Evolutionary conservation across 176 grass and related monocot species (phyloP).

Genomic region (Secale cereale): DNA sequence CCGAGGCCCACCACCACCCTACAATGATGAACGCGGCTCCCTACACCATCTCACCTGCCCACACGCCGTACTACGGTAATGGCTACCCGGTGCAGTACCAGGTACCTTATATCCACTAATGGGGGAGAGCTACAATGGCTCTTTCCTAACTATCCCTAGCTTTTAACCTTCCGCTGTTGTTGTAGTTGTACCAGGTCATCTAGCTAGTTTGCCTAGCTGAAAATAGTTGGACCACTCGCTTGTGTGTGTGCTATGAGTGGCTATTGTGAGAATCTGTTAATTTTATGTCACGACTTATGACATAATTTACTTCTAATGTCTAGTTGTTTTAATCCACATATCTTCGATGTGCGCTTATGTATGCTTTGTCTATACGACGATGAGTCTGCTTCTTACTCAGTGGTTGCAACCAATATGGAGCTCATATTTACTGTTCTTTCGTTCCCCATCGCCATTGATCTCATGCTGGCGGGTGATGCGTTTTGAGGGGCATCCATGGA

Average conservation of each 20-base stretch:
- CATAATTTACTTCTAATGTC: conserved; percentile 44
- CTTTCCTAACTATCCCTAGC: conserved; percentile 49
- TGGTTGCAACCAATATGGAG: background rate
- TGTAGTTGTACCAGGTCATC: conserved; percentile 32
- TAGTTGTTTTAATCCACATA: conserved; percentile 25
- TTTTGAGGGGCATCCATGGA: too few species aligned
- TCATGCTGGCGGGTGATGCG: too few species aligned
- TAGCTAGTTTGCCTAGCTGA: conserved; percentile 36
- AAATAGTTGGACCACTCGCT: conserved; percentile 48
- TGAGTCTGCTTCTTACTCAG: background rate
- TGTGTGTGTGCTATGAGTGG: conserved; percentile 31
- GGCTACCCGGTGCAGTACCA: conserved; percentile 68
- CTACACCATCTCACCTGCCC: conserved; percentile 61
- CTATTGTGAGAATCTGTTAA: conserved; percentile 37
- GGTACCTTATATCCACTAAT: conserved; percentile 71
- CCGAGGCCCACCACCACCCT: conserved; percentile 63
- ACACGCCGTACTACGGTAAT: conserved; percentile 72
- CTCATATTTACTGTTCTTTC: too few species aligned
- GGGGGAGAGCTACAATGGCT: conserved; percentile 33
- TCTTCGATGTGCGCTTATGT: background rate
- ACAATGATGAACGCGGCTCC: conserved; percentile 42
- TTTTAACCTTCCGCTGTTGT: conserved; percentile 26
- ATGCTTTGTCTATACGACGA: background rate
- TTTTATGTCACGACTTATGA: conserved; percentile 35
- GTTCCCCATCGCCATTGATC: too few species aligned